Evolutionary conservation across 441 rosid genomes (phyloP).

Genomic region (Croton setiger): DNA sequence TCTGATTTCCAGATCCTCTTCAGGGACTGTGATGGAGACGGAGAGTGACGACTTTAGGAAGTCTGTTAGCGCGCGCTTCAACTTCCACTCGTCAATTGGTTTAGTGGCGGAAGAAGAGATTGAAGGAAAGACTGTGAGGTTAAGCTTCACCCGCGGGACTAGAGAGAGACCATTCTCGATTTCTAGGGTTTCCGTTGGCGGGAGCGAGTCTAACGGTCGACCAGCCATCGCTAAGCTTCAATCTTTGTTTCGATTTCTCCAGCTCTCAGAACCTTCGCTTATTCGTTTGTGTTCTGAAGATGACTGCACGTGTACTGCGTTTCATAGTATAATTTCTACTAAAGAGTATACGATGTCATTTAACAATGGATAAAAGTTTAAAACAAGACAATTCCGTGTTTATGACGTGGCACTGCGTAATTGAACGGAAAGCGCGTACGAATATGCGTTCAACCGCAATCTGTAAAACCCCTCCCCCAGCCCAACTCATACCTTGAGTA

Average conservation of each 20-base stretch:
- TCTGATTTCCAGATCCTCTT: slow-evolving; percentile 60
- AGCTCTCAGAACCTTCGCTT: background rate
- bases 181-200: slow-evolving; percentile 58
- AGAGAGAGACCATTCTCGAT: slow-evolving; percentile 63
- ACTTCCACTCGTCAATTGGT: slow-evolving; percentile 89
- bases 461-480: background rate
- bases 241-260: background rate
- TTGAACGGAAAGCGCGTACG: background rate
- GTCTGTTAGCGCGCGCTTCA: slow-evolving; percentile 65
- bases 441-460: background rate
- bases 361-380: background rate
- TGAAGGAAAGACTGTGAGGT: slow-evolving; percentile 56
- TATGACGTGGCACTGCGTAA: slow-evolving; percentile 15
- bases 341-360: background rate
- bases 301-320: background rate
- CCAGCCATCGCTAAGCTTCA: slow-evolving; percentile 21
- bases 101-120: slow-evolving; percentile 52
- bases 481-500: background rate
- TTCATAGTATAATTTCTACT: no score
- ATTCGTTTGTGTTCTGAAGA: background rate
- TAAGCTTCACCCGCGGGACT: slow-evolving; percentile 67
- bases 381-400: slow-evolving; percentile 10
- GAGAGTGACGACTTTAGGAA: slow-evolving; percentile 57
- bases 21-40: slow-evolving; percentile 49
- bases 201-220: slow-evolving; percentile 54